phyloP scores from a whole-genome alignment of 2,329 filamentous ascomycete species.

The Tolypocladium tundrense region DNA sequence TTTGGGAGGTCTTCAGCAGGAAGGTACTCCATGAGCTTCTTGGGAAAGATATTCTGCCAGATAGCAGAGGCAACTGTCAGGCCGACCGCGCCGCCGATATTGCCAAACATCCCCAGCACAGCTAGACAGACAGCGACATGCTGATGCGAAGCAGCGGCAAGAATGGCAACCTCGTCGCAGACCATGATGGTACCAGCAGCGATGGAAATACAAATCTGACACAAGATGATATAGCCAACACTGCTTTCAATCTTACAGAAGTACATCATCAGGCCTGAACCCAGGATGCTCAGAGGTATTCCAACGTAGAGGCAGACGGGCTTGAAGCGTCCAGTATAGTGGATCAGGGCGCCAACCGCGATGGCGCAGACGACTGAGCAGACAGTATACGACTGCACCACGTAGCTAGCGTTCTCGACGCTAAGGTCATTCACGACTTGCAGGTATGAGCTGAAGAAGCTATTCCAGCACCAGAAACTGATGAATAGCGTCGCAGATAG shows the following conservation, averaged over 20 bases:
- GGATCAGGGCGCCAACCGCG: conserved; percentile 37
- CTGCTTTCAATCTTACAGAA: conserved; percentile 41
- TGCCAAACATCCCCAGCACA: conserved; percentile 44
- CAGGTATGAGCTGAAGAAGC: conserved; percentile 41
- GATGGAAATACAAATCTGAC: conserved; percentile 49
- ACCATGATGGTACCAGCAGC: conserved; percentile 48
- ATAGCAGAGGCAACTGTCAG: conserved; percentile 48
- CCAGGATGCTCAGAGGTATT: conserved; percentile 43
- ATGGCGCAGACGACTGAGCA: conserved; percentile 38
- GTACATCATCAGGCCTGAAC: conserved; percentile 45
- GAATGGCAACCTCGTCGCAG: conserved; percentile 45
- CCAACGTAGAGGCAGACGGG: conserved; percentile 39
- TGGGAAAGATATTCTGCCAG: conserved; percentile 47
- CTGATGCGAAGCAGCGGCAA: conserved; percentile 45
- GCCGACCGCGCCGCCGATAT: conserved; percentile 48
- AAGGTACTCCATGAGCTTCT: conserved; percentile 36
- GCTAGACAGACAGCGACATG: conserved; percentile 46
- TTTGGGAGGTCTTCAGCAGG: conserved; percentile 27
- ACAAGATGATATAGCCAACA: conserved; percentile 45
- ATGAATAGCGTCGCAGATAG: conserved; percentile 28
- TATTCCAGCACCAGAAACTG: conserved; percentile 36
- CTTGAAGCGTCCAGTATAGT: conserved; percentile 41
- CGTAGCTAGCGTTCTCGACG: conserved; percentile 38
- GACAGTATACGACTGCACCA: conserved; percentile 36
- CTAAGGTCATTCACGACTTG: conserved; percentile 39